phyloP scores from a whole-genome alignment of 2,329 filamentous ascomycete genomes.

The Cercospora nicotianae region DNA sequence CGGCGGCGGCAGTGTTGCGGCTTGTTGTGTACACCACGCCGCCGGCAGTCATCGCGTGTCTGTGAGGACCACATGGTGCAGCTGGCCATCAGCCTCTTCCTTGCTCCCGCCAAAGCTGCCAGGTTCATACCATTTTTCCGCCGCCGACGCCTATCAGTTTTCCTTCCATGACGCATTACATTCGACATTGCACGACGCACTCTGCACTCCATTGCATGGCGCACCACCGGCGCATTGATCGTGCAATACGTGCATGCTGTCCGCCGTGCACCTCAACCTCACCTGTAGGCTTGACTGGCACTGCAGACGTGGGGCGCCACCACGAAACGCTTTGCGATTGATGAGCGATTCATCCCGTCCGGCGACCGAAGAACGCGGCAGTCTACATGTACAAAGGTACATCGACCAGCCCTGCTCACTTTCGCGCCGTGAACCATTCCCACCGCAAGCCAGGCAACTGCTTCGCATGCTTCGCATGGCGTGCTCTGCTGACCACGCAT shows the following conservation, averaged over 20 bases:
- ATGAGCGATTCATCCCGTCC: background rate
- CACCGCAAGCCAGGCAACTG: background rate
- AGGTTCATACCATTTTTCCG: background rate
- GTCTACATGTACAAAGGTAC: background rate
- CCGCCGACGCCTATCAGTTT: background rate
- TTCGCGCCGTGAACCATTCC: background rate
- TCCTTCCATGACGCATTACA: background rate
- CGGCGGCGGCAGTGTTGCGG: constrained; percentile 6
- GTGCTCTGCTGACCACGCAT: background rate
- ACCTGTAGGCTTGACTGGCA: background rate
- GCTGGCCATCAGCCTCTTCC: background rate
- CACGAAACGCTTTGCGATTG: background rate
- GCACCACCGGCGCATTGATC: background rate
- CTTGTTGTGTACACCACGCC: background rate
- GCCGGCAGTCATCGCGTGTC: constrained; percentile 1
- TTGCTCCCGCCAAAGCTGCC: background rate
- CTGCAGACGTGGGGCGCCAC: background rate
- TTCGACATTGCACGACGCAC: background rate
- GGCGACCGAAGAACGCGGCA: constrained; percentile 1
- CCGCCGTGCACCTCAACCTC: background rate
- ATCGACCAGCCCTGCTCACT: background rate
- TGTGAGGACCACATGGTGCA: background rate
- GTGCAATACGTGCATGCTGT: background rate
- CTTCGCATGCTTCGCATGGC: no score
- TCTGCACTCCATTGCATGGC: background rate